A percentile compares a stretch with the other conserved stretches of the same genome.
Evolutionary conservation across 208 protist species (phyloP).

Genomic region (Phytomonas francai): DNA sequence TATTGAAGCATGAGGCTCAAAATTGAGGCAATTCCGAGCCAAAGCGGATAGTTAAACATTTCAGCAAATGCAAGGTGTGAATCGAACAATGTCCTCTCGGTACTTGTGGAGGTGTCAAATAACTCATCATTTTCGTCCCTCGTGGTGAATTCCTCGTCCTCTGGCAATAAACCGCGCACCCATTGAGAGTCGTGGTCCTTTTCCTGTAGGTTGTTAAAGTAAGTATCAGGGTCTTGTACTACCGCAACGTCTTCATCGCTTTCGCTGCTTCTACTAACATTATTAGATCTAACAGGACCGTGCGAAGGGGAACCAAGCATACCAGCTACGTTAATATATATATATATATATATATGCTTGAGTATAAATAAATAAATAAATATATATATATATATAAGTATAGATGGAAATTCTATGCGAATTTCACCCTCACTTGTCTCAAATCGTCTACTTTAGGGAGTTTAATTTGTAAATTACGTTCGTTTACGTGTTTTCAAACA

Average conservation of each 20-base stretch:
- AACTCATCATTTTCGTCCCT: conserved; percentile 18
- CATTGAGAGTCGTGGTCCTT: conserved; percentile 48
- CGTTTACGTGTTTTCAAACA: background rate
- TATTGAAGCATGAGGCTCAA: background rate
- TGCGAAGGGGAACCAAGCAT: conserved; percentile 3
- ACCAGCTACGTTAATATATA: background rate
- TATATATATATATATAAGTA: conserved; percentile 5
- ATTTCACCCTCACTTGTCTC: background rate
- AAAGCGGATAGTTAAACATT: background rate
- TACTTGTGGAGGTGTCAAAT: conserved; percentile 6
- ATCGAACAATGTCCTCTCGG: background rate
- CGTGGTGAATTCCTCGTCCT: conserved; percentile 23
- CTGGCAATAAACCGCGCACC: conserved; percentile 64
- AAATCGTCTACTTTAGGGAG: background rate
- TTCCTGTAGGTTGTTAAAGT: conserved; percentile 25
- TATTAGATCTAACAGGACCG: background rate
- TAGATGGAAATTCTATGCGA: background rate
- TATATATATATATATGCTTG: background rate
- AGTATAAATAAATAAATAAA: background rate
- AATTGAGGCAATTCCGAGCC: background rate
- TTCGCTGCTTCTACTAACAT: conserved; percentile 1
- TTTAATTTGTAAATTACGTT: background rate
- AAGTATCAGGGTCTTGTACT: conserved; percentile 53
- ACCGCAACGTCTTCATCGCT: conserved; percentile 29
- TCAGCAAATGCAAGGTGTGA: background rate